Conservation (phyloP, 2,329 filamentous ascomycete genomes). For the Aschersonia sp. region DNA sequence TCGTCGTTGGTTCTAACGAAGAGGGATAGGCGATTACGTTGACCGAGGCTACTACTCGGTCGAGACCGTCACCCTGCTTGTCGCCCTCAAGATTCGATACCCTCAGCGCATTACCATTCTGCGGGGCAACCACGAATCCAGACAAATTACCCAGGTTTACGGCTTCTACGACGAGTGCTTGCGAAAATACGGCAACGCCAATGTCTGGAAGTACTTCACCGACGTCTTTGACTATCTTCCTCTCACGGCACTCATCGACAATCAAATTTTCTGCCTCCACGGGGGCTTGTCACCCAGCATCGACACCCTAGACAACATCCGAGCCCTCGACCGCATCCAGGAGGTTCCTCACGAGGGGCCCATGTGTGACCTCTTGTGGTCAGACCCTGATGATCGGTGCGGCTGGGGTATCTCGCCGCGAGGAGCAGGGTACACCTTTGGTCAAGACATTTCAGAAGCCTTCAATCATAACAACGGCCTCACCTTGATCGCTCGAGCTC, state of each 20-base stretch:
- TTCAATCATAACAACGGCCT: slow-evolving; percentile 99
- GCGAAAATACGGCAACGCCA: slow-evolving; percentile 96
- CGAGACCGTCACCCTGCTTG: slow-evolving; percentile 91
- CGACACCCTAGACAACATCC: slow-evolving; percentile 89
- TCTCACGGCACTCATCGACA: slow-evolving; percentile 92
- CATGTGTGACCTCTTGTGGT: slow-evolving; percentile 97
- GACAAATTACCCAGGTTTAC: slow-evolving; percentile 98
- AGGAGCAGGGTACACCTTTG: slow-evolving; percentile 90
- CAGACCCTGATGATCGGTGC: slow-evolving; percentile 90
- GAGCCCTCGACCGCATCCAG: slow-evolving; percentile 89
- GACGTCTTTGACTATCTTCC: slow-evolving; percentile 98
- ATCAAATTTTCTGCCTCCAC: slow-evolving; percentile 98
- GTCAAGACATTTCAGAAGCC: slow-evolving; percentile 93
- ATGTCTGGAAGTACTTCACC: slow-evolving; percentile 98
- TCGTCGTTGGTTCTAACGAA: slow-evolving; percentile 1
- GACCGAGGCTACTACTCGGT: slow-evolving; percentile 98
- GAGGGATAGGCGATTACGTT: slow-evolving; percentile 72
- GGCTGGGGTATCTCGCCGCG: slow-evolving; percentile 93
- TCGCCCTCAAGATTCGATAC: slow-evolving; percentile 95
- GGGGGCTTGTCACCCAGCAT: slow-evolving; percentile 93
- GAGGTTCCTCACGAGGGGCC: slow-evolving; percentile 97
- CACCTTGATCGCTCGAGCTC: slow-evolving; percentile 87
- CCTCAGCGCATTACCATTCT: slow-evolving; percentile 96
- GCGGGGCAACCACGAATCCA: slow-evolving; percentile 96
- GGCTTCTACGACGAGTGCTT: slow-evolving; percentile 99